Base-by-base conservation (phyloP, 495 filamentous ascomycete genomes). In the Aspergillus cavernicola region DNA sequence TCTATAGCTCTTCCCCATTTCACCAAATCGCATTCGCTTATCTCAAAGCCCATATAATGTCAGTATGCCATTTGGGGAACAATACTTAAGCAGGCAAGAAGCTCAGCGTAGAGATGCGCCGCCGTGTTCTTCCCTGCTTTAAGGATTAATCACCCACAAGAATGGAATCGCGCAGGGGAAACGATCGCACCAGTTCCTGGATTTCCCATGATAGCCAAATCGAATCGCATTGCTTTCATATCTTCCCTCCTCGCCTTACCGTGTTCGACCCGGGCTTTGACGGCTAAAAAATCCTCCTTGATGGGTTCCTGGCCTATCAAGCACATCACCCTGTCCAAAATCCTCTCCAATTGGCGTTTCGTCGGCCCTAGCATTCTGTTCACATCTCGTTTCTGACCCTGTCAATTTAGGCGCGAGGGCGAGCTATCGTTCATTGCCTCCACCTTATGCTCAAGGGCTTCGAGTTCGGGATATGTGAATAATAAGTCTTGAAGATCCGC, bases 1-100 rank as follows among this genome's bases (percentile, higher is more conserved):
- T 55, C 53, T n/a, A 58, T 55, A 11, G 66, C 0, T 84, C 83
- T 1, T 83, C 59, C 3, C 54, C 67, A 8, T 56, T 59, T 15
- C 40, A 50, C 22, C 54, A 42, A 9, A 16, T 47, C 8, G 54
- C 23, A 0, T 45, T 42, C 32, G 18, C 42, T n/a, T n/a, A n/a
- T n/a, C n/a, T n/a, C n/a, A n/a, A 37, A 13, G 56, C 37, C 24
- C 9, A 28, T 4, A 28, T 9, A 4, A 4, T 4, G 46, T 57
- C 53, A 11, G 45, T 42, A 18, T 15, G 6, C 11, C 24, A n/a
- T n/a, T n/a, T n/a, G n/a, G n/a, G 32, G 32, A 13, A 35, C 12
- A 13, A 63, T 57, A 11, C 43, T 50, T 9, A 63, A 47, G 4
- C 50, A 36, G 29, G 50, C 56, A 15, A 63, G 57, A 43, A 63